Base-by-base conservation (phyloP, 768 basidiomycete genomes). In the Calocybe gangraenosa region DNA sequence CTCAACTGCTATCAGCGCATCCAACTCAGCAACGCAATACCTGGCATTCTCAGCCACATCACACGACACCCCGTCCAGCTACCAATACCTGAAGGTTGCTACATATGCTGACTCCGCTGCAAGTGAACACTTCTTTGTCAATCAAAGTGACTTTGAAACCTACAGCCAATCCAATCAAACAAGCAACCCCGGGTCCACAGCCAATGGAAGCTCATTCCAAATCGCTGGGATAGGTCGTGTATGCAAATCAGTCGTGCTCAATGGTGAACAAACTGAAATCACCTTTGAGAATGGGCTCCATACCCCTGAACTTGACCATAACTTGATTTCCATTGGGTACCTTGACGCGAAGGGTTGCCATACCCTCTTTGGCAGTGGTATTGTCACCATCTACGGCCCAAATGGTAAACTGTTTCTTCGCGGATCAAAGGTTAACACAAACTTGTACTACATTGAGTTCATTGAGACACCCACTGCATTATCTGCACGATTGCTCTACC, bases 291-390 rank as follows among this genome's bases (percentile, higher is more conserved):
- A 45, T 21, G 44, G 34, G n/a, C 21, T 28, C 11, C 44, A 45
- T 21, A 15, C 30, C 21, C 44, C 36, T 1, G 15, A 33, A 34
- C 42, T 44, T 8, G 11, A 8, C 6, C 42, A 44, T 14, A 44
- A 44, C 42, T 28, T 44, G 5, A 20, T 45, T 8, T 45, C 44
- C 22, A 45, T 45, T 23, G 44, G 44, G 5, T 45, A 35, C 35
- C 28, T 45, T 2, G 44, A 19, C 7, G 8, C 5, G 21, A 30
- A 19, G 17, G 44, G 44, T 1, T 37, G 44, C 15, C 15, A 15
- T 9, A 22, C 22, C 9, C 11, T 33, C 11, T 37, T 45, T 28
- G 34, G 23, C 9, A 18, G 25, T 3, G 13, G 15, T 13, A 35
- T 25, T 23, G 42, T 28, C 13, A 35, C 21, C 3, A 18, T 42